Conservation (phyloP, 495 filamentous ascomycete species). For the Tricharina praecox region DNA sequence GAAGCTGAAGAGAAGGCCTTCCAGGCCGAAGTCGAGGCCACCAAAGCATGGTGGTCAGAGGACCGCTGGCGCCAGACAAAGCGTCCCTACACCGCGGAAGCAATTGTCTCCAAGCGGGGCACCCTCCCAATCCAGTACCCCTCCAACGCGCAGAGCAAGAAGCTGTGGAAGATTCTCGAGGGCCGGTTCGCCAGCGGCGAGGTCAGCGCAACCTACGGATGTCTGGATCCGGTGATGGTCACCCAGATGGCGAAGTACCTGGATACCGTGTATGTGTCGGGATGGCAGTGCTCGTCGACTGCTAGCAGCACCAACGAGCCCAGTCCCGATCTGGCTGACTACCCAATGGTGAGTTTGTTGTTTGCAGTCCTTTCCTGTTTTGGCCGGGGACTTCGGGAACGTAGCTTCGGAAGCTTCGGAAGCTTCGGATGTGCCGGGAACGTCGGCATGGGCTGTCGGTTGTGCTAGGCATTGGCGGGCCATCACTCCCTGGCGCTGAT, state of each 20-base stretch:
- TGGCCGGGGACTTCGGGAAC: too few relatives aligned
- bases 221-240: conserved; percentile 92
- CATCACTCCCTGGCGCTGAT: too few relatives aligned
- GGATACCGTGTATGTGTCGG: conserved; percentile 95
- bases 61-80: conserved; percentile 84
- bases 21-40: conserved; percentile 60
- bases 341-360: conserved; percentile 63
- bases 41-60: conserved; percentile 89
- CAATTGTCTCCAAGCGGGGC: conserved; percentile 89
- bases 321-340: conserved; percentile 93
- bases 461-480: too few relatives aligned
- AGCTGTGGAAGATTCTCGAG: conserved; percentile 85
- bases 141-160: conserved; percentile 74
- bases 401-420: too few relatives aligned
- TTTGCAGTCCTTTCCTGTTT: not conserved
- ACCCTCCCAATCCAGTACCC: conserved; percentile 83
- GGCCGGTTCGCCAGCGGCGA: conserved; percentile 62
- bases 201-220: conserved; percentile 88
- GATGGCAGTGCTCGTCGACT: conserved; percentile 96
- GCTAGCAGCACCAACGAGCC: conserved; percentile 89
- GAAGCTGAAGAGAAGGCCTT: conserved; percentile 77
- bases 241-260: conserved; percentile 99
- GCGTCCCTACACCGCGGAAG: conserved; percentile 84
- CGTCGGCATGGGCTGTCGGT: too few relatives aligned
- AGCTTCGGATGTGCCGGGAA: too few relatives aligned